Evolutionary conservation across 73 alveolate species (phyloP), one percentile per base, ranked within the genome.

Genomic region (Urostyla sp.): DNA sequence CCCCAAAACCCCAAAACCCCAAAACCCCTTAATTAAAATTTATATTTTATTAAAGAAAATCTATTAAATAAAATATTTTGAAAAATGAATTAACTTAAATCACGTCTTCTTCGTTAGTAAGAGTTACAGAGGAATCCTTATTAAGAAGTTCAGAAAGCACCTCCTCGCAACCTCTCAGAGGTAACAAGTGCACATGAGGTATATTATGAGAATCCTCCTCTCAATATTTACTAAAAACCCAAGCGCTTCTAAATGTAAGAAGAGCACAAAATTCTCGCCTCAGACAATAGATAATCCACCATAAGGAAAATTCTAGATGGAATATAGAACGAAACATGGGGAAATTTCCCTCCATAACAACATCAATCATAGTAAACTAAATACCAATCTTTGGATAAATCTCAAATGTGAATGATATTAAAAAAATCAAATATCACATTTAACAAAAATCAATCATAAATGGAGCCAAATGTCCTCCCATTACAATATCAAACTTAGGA

Each of bases 1-100:
- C n/a, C n/a, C n/a, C n/a, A n/a, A n/a, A n/a, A n/a, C 52, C 52
- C 52, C 78, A 60, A 60, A 60, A 32, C 72, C 67, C 78, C 78
- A 24, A 56, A 56, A 56, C 74, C 74, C 74, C 74, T 8, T 10
- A 18, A 10, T 56, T 13, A 18, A 6, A 13, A 20, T 23, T 20
- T 50, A 10, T 50, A 11, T 13, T 50, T 13, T 11, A 40, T 40
- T 40, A 11, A 40, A 40, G 10, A 56, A n/a, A 15, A 11, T 56
- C 20, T 11, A 34, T 6, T 40, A 3, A 40, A 66, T 40, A 44
- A 43, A 40, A 21, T 66, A 66, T 36, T 11, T 20, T 43, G 27
- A 6, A 69, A 69, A 69, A 69, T 69, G 83, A 69, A 69, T 30
- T 69, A 69, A 27, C 48, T 69, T 20, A 69, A 69, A 49, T 49